Evolutionary conservation across 225 moss, liverwort and hornwort species (phyloP).

Genomic region (Lunularia cruciata): DNA sequence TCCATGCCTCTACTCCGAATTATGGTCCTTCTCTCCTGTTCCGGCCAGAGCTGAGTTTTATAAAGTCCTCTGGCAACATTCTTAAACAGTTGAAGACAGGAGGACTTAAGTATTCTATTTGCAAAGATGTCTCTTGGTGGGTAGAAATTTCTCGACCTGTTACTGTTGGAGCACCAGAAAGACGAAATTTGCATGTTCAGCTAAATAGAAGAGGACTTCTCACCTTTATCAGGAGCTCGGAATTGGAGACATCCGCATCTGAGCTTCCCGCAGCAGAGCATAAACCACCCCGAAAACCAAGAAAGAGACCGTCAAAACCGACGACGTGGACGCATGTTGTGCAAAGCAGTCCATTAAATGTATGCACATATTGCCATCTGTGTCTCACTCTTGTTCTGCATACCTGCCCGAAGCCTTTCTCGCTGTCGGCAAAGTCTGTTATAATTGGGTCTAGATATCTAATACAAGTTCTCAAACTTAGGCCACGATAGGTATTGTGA

Average conservation of each 20-base stretch:
- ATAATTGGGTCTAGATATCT: no score
- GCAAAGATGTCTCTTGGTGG: not conserved
- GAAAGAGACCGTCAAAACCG: slow-evolving; percentile 28
- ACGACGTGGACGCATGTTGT: slow-evolving; percentile 2
- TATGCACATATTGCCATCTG: not conserved
- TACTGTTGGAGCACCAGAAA: not conserved
- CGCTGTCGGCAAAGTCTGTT: no score
- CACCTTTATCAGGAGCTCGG: not conserved
- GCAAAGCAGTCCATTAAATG: slow-evolving; percentile 16
- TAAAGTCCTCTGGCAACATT: not conserved
- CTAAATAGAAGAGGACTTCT: not conserved
- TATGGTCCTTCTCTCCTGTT: not conserved
- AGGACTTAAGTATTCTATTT: no score
- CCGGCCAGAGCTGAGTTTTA: not conserved
- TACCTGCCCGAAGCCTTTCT: no score
- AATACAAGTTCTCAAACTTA: no score
- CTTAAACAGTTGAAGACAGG: not conserved
- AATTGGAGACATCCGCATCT: not conserved
- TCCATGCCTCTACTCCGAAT: not conserved
- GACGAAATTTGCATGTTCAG: not conserved
- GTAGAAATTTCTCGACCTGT: not conserved
- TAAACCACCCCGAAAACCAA: slow-evolving; percentile 22
- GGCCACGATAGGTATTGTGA: not conserved
- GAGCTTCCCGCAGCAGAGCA: slow-evolving; percentile 5
- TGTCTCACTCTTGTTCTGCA: not conserved